Conservation (phyloP, 108 stramenopile species). For the Fragilaria radians region DNA sequence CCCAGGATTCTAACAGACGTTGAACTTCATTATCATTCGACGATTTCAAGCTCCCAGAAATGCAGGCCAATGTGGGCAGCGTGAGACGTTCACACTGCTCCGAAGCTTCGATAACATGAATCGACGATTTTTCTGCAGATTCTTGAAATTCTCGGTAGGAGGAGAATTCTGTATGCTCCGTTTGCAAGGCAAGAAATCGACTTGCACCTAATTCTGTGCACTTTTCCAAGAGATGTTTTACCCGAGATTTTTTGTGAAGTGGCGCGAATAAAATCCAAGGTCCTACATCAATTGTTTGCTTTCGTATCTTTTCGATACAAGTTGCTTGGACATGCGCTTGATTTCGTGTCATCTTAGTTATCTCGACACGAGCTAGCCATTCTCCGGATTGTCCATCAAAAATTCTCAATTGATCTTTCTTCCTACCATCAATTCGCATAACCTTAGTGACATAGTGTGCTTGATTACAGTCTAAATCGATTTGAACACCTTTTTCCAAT, state of each 20-base stretch:
- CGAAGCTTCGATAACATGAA: slow-evolving; percentile 65
- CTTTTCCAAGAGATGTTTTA: slow-evolving; percentile 70
- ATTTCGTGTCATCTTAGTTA: slow-evolving; percentile 1
- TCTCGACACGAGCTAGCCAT: slow-evolving; percentile 61
- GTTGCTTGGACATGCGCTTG: slow-evolving; percentile 12
- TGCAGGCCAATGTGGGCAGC: slow-evolving; percentile 22
- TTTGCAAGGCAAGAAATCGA: slow-evolving; percentile 19
- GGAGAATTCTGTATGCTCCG: slow-evolving; percentile 31
- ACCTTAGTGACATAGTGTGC: slow-evolving; percentile 69
- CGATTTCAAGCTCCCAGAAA: not conserved
- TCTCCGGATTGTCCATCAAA: slow-evolving; percentile 74
- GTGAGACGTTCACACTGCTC: slow-evolving; percentile 82
- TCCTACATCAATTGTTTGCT: slow-evolving; percentile 15
- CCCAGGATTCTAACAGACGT: slow-evolving; percentile 4
- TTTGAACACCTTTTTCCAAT: not conserved
- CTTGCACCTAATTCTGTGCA: slow-evolving; percentile 65
- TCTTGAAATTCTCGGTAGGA: slow-evolving; percentile 25
- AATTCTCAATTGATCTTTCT: slow-evolving; percentile 43
- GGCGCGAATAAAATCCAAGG: slow-evolving; percentile 47
- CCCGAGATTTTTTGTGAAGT: slow-evolving; percentile 58
- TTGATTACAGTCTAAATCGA: slow-evolving; percentile 29
- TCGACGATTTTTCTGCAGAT: slow-evolving; percentile 31
- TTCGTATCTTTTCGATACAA: slow-evolving; percentile 38
- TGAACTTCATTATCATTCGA: not conserved
- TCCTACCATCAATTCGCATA: slow-evolving; percentile 54